phyloP scores from a whole-genome alignment of 2,329 filamentous ascomycete genomes.

The Calonectria pseudoreteaudii region DNA sequence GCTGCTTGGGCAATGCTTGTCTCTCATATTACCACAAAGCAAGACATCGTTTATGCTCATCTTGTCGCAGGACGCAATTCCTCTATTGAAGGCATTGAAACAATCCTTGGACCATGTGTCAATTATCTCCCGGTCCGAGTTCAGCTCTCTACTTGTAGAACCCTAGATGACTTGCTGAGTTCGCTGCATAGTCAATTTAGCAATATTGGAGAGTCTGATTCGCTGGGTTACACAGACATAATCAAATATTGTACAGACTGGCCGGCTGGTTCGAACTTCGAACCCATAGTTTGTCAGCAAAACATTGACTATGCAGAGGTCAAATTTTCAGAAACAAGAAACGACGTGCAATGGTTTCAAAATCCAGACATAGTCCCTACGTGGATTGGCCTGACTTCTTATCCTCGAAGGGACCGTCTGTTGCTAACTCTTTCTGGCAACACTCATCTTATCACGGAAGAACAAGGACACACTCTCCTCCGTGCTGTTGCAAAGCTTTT shows the following conservation, averaged over 20 bases:
- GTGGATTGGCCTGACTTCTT: conserved; percentile 13
- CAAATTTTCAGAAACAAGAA: background rate
- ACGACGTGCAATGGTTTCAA: background rate
- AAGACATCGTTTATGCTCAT: conserved; percentile 55
- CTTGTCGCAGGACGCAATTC: conserved; percentile 55
- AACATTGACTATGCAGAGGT: conserved; percentile 33
- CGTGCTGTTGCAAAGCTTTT: background rate
- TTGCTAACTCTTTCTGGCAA: background rate
- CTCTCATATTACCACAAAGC: conserved; percentile 46
- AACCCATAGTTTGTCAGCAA: conserved; percentile 31
- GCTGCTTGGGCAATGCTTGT: conserved; percentile 55
- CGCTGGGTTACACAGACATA: conserved; percentile 29
- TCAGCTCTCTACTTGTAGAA: conserved; percentile 35
- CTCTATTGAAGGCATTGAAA: conserved; percentile 45
- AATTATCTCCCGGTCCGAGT: conserved; percentile 56
- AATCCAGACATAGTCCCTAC: background rate
- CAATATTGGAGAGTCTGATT: conserved; percentile 25
- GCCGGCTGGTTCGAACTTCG: conserved; percentile 22
- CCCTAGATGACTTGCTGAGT: conserved; percentile 12
- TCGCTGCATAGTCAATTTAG: conserved; percentile 28
- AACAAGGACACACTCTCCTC: background rate
- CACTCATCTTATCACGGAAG: conserved; percentile 3
- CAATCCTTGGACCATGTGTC: conserved; percentile 54
- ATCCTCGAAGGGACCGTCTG: conserved; percentile 16
- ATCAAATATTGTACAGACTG: conserved; percentile 32